Base-by-base conservation (phyloP, 352 stramenopile genomes). In the Blastocystis sp. region DNA sequence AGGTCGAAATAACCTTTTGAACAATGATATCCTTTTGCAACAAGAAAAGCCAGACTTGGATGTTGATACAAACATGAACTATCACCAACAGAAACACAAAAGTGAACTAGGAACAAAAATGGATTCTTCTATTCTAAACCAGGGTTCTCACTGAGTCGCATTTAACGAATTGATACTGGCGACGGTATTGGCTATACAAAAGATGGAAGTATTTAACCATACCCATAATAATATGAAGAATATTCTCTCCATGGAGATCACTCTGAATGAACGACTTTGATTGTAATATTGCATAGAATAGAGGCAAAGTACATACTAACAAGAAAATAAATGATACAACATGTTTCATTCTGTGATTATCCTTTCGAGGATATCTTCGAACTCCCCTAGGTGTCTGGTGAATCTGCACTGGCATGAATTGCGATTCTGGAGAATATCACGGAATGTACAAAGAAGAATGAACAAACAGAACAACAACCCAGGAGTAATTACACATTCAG, bases 1-100 rank as follows among this genome's bases (percentile, higher is more conserved):
- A 7, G 92, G 94, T 0, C 92, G 92, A 39, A 65, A 83, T 21
- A 29, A 27, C 1, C 71, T 63, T 46, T 7, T 14, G 32, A 74
- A 74, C 11, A 43, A 1, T 9, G 35, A 42, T 4, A 21, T 19
- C 16, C 14, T 32, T 24, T 3, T 7, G 16, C 29, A 37, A 32
- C 37, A 51, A 16, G 16, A n/a, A 58, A n/a, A 56, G 7, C 52
- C 24, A 2, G 43, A 56, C 21, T 57, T 57, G n/a, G 29, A 21
- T 24, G 35, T 49, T 11, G 16, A 32, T 27, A 32, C 49, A n/a
- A 51, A 56, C 66, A 78, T 51, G 43, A 59, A n/a, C 14, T n/a
- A 35, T 21, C 4, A 43, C 27, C 7, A 32, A 78, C 7, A 78
- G 42, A 69, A 63, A 35, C 11, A 35, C 2, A 35, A 3, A 32